Evolutionary conservation across 768 basidiomycete species (phyloP).

Genomic region (Candolleomyces efflorescens): DNA sequence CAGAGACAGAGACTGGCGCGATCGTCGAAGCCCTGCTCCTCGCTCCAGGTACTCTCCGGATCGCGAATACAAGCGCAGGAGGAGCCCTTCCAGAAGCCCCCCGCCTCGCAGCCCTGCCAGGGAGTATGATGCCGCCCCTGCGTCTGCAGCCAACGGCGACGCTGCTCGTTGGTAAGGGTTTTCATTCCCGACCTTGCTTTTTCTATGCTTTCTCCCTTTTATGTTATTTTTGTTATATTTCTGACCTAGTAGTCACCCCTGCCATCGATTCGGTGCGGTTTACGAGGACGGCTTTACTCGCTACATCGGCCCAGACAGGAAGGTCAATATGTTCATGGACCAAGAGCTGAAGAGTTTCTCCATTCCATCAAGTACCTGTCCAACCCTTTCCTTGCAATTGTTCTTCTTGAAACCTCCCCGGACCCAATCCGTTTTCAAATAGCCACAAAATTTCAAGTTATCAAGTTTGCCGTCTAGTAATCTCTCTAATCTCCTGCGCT

Average conservation of each 20-base stretch:
- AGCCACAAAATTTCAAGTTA: constrained; percentile 27
- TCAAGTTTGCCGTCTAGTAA: constrained; percentile 22
- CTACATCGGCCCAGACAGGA: not conserved
- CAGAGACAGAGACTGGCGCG: constrained; percentile 61
- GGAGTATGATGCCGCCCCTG: constrained; percentile 19
- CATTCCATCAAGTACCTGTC: constrained; percentile 39
- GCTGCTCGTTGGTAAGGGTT: constrained; percentile 58
- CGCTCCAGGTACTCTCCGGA: constrained; percentile 70
- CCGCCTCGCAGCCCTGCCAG: constrained; percentile 57
- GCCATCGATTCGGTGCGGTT: not conserved
- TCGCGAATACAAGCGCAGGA: constrained; percentile 57
- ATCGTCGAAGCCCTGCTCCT: constrained; percentile 72
- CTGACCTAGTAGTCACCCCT: not conserved
- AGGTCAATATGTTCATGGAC: constrained; percentile 28
- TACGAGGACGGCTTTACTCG: not conserved
- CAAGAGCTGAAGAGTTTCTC: constrained; percentile 24
- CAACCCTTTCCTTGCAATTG: constrained; percentile 46
- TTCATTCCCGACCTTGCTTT: constrained; percentile 15
- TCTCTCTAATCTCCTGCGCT: constrained; percentile 18
- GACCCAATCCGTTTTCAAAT: constrained; percentile 16
- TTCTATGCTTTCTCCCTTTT: constrained; percentile 13
- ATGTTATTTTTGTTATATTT: constrained; percentile 4
- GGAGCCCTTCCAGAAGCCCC: constrained; percentile 78
- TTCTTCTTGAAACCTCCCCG: constrained; percentile 34
- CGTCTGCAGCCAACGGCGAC: constrained; percentile 20